Base-by-base conservation (phyloP, 148 eudicot genomes). In the Dysphania ambrosioides region DNA sequence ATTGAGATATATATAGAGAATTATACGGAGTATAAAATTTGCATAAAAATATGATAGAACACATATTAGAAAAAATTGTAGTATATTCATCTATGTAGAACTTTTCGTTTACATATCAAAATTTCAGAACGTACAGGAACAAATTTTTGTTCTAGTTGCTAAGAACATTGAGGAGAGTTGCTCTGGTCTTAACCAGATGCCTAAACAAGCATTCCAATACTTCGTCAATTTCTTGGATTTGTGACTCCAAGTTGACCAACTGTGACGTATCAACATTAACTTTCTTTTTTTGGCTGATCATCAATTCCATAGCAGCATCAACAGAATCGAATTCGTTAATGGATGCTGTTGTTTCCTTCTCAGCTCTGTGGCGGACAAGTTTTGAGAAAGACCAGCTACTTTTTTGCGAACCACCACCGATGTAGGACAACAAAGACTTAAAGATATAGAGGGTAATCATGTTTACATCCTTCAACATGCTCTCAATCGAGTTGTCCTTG, bases 151-250 rank as follows among this genome's bases (percentile, higher is more conserved):
- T 26, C 72, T 26, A 55, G 42, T 16, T 73, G 53, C 59, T 27
- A 66, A 61, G 5, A 68, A 70, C 57, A 34, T 49, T 70, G 15
- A 71, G 63, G 73, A 70, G 72, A 10, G 51, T 64, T 64, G 72
- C 31, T 56, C 78, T 58, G 6, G 72, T 68, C 21, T 68, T 42
- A 15, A 68, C 55, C 34, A 72, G 10, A 72, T 34, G 64, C 65
- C 74, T 72, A 71, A 67, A n/a, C 12, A 36, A 41, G 2, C 55
- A 36, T 57, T 49, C 59, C 1, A 38, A 57, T n/a, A 71, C 56
- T 38, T 51, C 65, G 35, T 71, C 75, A 11, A 49, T 26, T 9
- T 63, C 78, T 53, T 81, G 70, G 77, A 76, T 55, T 69, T 53
- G 40, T 0, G 51, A 66, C 71, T 71, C 82, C 44, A 82, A 61